Percentiles rank a stretch among this genome's conserved stretches.
Conservation (phyloP, 2,329 filamentous ascomycete genomes). For the Trichoderma arundinaceum region DNA sequence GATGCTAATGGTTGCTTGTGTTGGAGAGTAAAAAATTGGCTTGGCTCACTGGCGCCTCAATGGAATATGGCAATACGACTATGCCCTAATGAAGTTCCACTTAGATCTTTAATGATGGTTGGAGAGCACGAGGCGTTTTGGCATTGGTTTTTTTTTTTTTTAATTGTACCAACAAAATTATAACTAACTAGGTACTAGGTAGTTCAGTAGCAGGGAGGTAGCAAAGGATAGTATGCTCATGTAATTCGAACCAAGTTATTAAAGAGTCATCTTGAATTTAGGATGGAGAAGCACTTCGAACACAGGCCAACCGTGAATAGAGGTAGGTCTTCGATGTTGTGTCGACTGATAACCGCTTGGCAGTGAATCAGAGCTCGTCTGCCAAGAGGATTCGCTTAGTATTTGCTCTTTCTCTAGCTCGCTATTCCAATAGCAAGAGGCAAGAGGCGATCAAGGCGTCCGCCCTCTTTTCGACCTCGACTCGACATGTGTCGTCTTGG, state of each 20-base stretch:
- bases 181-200: neutral
- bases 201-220: neutral
- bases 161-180: neutral
- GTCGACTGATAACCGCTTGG: neutral
- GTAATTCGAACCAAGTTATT: neutral
- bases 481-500: neutral
- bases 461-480: neutral
- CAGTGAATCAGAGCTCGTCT: constrained; percentile 22
- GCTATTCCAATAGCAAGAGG: neutral
- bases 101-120: constrained; percentile 4
- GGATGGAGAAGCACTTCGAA: no score
- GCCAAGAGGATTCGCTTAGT: neutral
- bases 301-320: neutral
- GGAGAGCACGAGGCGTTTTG: constrained; percentile 18
- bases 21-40: constrained; percentile 50
- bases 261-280: neutral
- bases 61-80: neutral
- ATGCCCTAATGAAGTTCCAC: constrained; percentile 5
- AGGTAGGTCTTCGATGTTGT: neutral
- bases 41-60: neutral
- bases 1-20: constrained; percentile 73
- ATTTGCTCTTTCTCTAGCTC: constrained; percentile 14
- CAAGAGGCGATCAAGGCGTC: neutral
- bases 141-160: neutral
- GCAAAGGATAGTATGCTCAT: neutral